Percentiles rank a stretch among this genome's conserved stretches.
Conservation (phyloP, 1,284 basidiomycete species). For the Cystobasidiaceae sp. region DNA sequence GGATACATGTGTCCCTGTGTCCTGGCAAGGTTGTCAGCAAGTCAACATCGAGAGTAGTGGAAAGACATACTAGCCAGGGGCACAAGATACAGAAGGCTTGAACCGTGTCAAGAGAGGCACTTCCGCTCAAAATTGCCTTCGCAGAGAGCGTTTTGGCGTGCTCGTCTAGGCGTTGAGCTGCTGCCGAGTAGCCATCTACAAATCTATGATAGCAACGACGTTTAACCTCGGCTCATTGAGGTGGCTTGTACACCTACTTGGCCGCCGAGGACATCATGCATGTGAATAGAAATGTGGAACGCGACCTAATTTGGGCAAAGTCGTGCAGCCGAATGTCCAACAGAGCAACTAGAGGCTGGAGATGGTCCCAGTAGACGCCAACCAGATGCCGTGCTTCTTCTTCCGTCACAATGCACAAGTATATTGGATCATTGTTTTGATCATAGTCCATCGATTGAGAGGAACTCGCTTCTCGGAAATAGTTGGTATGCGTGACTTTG, state of each 20-base stretch:
- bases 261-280: constrained; percentile 13
- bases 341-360: constrained; percentile 10
- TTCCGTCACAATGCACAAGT: constrained; percentile 1
- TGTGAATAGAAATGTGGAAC: constrained; percentile 18
- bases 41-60: background rate
- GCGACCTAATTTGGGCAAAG: background rate
- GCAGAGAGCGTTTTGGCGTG: constrained; percentile 5
- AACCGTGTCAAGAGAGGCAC: background rate
- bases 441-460: constrained; percentile 3
- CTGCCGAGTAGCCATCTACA: constrained; percentile 2
- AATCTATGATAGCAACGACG: background rate
- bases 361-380: background rate
- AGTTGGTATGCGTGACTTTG: constrained; percentile 5
- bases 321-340: constrained; percentile 5
- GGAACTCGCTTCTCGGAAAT: background rate
- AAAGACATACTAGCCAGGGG: background rate
- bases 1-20: constrained; percentile 5
- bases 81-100: constrained; percentile 5
- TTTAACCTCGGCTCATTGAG: background rate
- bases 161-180: constrained; percentile 15
- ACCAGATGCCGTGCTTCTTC: constrained; percentile 5
- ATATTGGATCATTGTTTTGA: constrained; percentile 12
- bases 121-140: background rate
- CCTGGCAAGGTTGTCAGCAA: background rate
- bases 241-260: constrained; percentile 15